Evolutionary conservation across 1,284 basidiomycete species (phyloP).

Genomic region (Afroboletus lepidellus): DNA sequence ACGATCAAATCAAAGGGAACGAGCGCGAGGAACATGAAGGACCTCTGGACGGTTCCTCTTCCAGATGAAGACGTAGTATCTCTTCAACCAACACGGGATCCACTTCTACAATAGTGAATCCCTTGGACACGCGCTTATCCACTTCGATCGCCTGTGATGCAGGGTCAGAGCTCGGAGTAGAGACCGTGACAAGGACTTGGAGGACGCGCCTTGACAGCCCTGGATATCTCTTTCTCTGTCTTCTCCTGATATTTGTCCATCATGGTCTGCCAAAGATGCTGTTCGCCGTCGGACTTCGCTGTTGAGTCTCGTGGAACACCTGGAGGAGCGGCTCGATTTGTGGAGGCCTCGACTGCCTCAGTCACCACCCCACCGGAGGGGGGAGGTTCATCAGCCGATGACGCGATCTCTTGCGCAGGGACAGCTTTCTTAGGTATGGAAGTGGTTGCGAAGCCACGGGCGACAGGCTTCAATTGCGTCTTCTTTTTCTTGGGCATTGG

Average conservation of each 20-base stretch:
- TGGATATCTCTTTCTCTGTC: constrained; percentile 83
- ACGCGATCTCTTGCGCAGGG: constrained; percentile 28
- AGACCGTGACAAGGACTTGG: background rate
- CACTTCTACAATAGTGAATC: constrained; percentile 65
- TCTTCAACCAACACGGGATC: constrained; percentile 59
- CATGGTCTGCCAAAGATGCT: constrained; percentile 58
- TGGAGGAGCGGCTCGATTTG: constrained; percentile 1
- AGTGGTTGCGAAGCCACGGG: constrained; percentile 81
- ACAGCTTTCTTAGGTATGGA: constrained; percentile 82
- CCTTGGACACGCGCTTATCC: constrained; percentile 75
- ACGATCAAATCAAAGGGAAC: constrained; percentile 3
- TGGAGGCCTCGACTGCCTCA: constrained; percentile 4
- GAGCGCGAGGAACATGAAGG: constrained; percentile 1
- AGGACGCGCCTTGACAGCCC: constrained; percentile 49
- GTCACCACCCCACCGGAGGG: constrained; percentile 6
- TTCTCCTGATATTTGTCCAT: constrained; percentile 87
- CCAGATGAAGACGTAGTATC: constrained; percentile 53
- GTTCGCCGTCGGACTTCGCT: constrained; percentile 39
- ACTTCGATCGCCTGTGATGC: constrained; percentile 70
- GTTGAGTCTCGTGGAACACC: constrained; percentile 9
- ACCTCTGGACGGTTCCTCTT: constrained; percentile 30
- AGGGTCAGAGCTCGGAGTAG: constrained; percentile 1
- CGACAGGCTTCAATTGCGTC: constrained; percentile 73
- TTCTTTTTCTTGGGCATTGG: constrained; percentile 88
- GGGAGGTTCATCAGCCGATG: constrained; percentile 13